These are phyloP conservation scores for Penicillium simplicissimum DNA, from an alignment of 495 filamentous ascomycete genomes.

Conservation along the genomic window DNA sequence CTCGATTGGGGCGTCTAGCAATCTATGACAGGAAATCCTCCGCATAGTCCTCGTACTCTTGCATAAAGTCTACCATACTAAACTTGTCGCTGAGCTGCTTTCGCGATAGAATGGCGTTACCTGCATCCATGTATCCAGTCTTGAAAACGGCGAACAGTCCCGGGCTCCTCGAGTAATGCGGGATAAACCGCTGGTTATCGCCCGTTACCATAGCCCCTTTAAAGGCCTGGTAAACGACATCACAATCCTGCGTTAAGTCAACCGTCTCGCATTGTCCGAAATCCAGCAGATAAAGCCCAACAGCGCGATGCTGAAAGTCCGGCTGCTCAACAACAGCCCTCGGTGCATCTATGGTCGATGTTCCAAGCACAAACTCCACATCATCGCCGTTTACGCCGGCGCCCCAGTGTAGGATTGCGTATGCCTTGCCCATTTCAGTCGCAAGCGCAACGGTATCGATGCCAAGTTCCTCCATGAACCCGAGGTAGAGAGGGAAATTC, in stretches of 20 bases:
- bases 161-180: neutral
- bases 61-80: neutral
- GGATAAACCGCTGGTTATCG: neutral
- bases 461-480: neutral
- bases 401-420: neutral
- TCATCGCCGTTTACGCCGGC: neutral
- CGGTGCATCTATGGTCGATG: neutral
- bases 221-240: neutral
- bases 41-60: neutral
- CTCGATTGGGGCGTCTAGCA: too few relatives aligned
- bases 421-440: neutral
- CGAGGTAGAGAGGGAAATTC: neutral
- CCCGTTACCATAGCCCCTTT: neutral
- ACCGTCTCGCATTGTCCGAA: neutral
- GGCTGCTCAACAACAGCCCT: neutral
- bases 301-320: neutral
- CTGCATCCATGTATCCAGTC: neutral
- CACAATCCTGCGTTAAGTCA: neutral
- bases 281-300: neutral
- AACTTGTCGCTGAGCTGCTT: neutral
- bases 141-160: neutral
- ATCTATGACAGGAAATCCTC: neutral
- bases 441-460: neutral
- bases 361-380: neutral
- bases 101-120: neutral